Base-by-base conservation (phyloP, 78 protist genomes). In the Cavenderia fasciculata region DNA sequence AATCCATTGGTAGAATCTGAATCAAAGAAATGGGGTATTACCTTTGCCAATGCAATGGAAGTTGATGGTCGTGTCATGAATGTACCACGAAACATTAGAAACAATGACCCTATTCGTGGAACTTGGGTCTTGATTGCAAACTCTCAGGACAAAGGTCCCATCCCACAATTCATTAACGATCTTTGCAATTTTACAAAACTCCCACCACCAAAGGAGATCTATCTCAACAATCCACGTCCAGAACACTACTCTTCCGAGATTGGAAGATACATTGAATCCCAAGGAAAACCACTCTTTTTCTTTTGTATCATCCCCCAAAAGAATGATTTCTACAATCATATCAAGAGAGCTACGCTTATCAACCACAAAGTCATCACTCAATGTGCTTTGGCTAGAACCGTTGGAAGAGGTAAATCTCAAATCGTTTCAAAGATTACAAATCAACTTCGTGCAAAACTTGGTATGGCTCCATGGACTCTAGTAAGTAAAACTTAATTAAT, bases 401-500 rank as follows among this genome's bases (percentile, higher is more conserved):
- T 49, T 0, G 23, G 41, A 0, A 57, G 27, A 23, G 63, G 27
- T 36, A 57, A 57, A 7, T 5, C 5, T 2, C 27, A 29, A 4
- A 31, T 77, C 1, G 47, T 66, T 8, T 2, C 34, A n/a, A 77
- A 77, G 54, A 19, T 77, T 0, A 23, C 23, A 18, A 21, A 38
- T 4, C 87, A 77, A 47, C 18, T 77, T 1, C 29, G 46, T 38
- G 87, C 87, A 10, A 77, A 77, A n/a, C 5, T 59, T 11, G 87
- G 87, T 47, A 29, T 46, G 1, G 73, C 73, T 3, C 87, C 87
- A 41, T 77, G 87, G 87, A 27, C 29, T 4, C 59, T 76, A 2
- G 8, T 8, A 7, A 29, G 38, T 2, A 6, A 29, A 21, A 51
- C n/a, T 16, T 25, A n/a, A n/a, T n/a, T n/a, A n/a, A n/a, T n/a